Base-by-base conservation (phyloP, 2,329 filamentous ascomycete genomes). In the Myriosclerotinia curreyana region DNA sequence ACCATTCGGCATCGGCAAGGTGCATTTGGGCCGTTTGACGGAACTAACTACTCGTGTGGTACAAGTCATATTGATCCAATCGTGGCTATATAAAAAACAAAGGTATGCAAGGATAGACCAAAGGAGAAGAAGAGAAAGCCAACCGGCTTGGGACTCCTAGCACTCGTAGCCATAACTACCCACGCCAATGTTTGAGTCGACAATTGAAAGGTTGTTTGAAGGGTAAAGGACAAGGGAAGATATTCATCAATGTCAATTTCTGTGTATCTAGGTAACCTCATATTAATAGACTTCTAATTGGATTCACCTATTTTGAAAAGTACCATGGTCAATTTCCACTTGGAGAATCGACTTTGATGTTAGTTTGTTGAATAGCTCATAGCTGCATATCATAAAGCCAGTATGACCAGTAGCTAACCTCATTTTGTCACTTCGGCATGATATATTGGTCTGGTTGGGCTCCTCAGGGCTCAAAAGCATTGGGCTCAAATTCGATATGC, bases 401-500 rank as follows among this genome's bases (percentile, higher is more conserved):
- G 28, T 31, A 48, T 17, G 53, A 42, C 6, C 20, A 42, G 28
- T 31, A 31, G 28, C 28, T 5, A 31, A 31, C 28, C 28, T 31
- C 28, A 31, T 31, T 28, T 58, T 44, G 28, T 44, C 61, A 44
- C 34, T 42, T 46, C 44, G 42, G 61, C 34, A 40, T 56, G 44
- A 20, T n/a, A 59, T 36, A 14, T 48, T 59, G 42, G 31, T 31
- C 28, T 31, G 42, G 61, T 63, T 63, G 61, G 61, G 61, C 61
- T 34, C 50, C 46, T 31, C 34, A 42, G 36, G 28, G 28, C 28
- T 31, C 40, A 34, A 17, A 25, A 51, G 22, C 14, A 62, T 65
- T 50, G 34, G 63, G 63, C 63, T 38, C 50, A 62, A 65, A 65
- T 65, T 40, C 38, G 63, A 65, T 55, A 54, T 65, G 63, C 63